phyloP scores from a whole-genome alignment of 139 green algal species.

The Micromonas commoda region DNA sequence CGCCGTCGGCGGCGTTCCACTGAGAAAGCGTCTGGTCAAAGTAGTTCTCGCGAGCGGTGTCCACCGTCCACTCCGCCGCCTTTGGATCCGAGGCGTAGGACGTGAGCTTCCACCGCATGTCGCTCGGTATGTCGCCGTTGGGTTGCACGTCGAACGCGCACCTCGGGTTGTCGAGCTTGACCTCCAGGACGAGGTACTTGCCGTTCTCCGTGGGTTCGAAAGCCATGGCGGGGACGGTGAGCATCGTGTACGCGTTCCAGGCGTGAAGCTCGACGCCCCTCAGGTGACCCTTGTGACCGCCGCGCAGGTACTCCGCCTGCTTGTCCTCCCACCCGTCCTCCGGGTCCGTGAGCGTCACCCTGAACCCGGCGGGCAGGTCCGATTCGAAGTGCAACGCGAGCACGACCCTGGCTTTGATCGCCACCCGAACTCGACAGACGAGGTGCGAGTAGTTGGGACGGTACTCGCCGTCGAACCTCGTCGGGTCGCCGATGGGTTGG shows the following conservation, averaged over 20 bases:
- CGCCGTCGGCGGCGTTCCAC: background rate
- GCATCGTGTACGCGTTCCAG: conserved; percentile 6
- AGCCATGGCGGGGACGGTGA: conserved; percentile 18
- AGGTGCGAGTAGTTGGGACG: conserved; percentile 15
- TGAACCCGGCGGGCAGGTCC: background rate
- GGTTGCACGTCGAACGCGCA: conserved; percentile 21
- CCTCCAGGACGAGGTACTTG: conserved; percentile 25
- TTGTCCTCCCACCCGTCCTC: conserved; percentile 1
- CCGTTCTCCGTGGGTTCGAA: conserved; percentile 3
- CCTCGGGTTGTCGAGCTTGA: conserved; percentile 7
- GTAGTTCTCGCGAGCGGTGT: conserved; percentile 19
- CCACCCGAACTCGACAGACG: conserved; percentile 12
- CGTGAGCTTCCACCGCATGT: conserved; percentile 19
- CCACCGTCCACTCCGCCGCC: conserved; percentile 12
- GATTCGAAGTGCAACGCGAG: conserved; percentile 24
- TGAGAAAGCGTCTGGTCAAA: background rate
- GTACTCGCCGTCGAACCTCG: conserved; percentile 22
- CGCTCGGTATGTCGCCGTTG: conserved; percentile 21
- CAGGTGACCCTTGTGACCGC: background rate
- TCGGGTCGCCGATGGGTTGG: background rate
- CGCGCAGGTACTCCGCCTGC: conserved; percentile 3
- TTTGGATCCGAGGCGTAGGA: conserved; percentile 14
- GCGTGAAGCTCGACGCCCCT: background rate
- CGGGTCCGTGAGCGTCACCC: background rate
- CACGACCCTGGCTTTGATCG: conserved; percentile 5